A percentile compares a stretch with the other conserved stretches of the same genome.
Evolutionary conservation across 139 green algal genomes (phyloP).

Genomic region (Spirogloea muscicola): DNA sequence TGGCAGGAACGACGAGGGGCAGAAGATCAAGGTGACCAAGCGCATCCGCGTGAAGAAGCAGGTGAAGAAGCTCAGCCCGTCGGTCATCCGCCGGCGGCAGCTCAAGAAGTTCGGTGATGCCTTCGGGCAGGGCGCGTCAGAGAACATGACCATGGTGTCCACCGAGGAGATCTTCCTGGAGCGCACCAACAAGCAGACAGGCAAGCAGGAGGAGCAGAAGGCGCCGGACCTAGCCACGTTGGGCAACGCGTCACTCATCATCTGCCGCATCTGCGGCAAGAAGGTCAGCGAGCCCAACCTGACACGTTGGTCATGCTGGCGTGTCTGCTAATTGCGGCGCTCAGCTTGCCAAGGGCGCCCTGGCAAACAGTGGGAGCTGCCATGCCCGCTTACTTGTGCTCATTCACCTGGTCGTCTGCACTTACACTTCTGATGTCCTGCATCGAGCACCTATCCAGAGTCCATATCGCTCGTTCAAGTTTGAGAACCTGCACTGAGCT

Average conservation of each 20-base stretch:
- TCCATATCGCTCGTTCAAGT: too few relatives aligned
- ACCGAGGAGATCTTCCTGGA: conserved; percentile 94
- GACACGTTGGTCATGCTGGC: too few relatives aligned
- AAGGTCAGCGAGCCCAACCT: too few relatives aligned
- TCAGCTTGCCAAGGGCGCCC: too few relatives aligned
- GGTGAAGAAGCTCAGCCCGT: conserved; percentile 80
- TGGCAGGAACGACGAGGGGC: conserved; percentile 71
- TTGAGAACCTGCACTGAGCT: too few relatives aligned
- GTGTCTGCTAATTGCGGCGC: too few relatives aligned
- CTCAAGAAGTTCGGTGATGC: conserved; percentile 85
- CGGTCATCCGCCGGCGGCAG: conserved; percentile 61
- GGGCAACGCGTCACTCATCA: conserved; percentile 50
- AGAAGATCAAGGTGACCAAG: conserved; percentile 85
- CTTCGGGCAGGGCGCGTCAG: conserved; percentile 10
- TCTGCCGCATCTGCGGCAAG: conserved; percentile 60
- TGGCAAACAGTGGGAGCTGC: too few relatives aligned
- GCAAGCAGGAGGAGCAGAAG: conserved; percentile 65
- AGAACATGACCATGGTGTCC: conserved; percentile 62
- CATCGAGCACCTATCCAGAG: too few relatives aligned
- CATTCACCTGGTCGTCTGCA: too few relatives aligned
- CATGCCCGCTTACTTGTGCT: too few relatives aligned
- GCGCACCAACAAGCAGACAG: conserved; percentile 40
- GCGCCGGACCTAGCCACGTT: conserved; percentile 59
- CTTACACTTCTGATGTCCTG: too few relatives aligned
- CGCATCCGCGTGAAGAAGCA: conserved; percentile 65